Conservation (phyloP, 306 rosid genomes). For the Dalbergia cultrata region DNA sequence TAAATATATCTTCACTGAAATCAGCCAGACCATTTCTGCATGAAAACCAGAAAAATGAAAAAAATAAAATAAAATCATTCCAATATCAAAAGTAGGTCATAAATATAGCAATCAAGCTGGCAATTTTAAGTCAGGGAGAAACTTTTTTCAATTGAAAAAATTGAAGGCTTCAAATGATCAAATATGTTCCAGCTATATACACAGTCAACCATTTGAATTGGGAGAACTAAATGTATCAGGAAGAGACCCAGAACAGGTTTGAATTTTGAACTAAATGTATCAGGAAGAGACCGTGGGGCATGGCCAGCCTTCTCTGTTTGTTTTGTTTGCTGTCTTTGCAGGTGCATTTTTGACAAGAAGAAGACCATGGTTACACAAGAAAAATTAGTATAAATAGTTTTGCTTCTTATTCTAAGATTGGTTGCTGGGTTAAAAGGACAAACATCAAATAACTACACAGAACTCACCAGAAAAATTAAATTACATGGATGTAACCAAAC, state of each 20-base stretch:
- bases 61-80: background rate
- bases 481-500: constrained; percentile 1
- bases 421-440: constrained; percentile 27
- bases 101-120: constrained; percentile 33
- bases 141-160: background rate
- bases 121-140: constrained; percentile 10
- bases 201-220: constrained; percentile 27
- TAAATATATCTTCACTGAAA: constrained; percentile 62
- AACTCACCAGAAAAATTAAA: constrained; percentile 14
- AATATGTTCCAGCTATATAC: constrained; percentile 15
- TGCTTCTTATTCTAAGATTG: background rate
- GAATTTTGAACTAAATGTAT: too few species aligned
- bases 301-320: too few species aligned
- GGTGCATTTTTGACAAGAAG: background rate
- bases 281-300: too few species aligned
- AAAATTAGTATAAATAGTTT: background rate
- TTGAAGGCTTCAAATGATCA: background rate
- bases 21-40: constrained; percentile 60
- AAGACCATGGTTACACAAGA: constrained; percentile 22
- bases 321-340: too few species aligned
- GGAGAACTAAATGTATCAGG: constrained; percentile 15
- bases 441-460: constrained; percentile 5
- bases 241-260: background rate
- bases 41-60: constrained; percentile 10
- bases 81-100: constrained; percentile 25